Percentiles rank a stretch among this genome's conserved stretches.
Conservation (phyloP, 257 asterid genomes). For the Lycium ferocissimum region DNA sequence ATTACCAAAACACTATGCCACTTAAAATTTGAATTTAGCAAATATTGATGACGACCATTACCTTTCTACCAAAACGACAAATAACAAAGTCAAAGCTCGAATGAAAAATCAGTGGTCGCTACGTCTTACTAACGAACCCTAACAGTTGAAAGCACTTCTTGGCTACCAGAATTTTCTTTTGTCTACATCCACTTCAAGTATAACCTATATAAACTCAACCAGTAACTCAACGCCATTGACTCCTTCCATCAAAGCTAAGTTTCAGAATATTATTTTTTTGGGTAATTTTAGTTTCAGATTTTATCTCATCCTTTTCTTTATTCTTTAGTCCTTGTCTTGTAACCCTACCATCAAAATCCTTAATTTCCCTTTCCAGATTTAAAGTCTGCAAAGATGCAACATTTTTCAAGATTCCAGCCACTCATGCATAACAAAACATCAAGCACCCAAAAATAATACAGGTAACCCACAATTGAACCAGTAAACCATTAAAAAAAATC, state of each 20-base stretch:
- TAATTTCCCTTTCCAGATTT: background rate
- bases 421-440: background rate
- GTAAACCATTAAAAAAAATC: background rate
- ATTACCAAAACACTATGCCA: background rate
- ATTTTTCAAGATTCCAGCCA: background rate
- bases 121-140: background rate
- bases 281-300: background rate
- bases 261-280: background rate
- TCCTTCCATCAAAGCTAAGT: background rate
- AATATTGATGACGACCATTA: background rate
- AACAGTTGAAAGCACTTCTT: background rate
- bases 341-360: background rate
- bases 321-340: background rate
- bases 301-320: background rate
- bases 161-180: background rate
- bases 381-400: background rate
- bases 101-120: background rate
- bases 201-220: background rate
- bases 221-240: background rate
- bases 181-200: background rate
- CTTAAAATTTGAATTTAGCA: background rate
- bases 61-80: slow-evolving; percentile 7
- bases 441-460: background rate
- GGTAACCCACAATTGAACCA: background rate
- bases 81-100: background rate